Percentiles rank a stretch among this genome's conserved stretches.
Evolutionary conservation across 2,329 filamentous ascomycete genomes (phyloP).

Genomic region (Calonectria leucothoes): DNA sequence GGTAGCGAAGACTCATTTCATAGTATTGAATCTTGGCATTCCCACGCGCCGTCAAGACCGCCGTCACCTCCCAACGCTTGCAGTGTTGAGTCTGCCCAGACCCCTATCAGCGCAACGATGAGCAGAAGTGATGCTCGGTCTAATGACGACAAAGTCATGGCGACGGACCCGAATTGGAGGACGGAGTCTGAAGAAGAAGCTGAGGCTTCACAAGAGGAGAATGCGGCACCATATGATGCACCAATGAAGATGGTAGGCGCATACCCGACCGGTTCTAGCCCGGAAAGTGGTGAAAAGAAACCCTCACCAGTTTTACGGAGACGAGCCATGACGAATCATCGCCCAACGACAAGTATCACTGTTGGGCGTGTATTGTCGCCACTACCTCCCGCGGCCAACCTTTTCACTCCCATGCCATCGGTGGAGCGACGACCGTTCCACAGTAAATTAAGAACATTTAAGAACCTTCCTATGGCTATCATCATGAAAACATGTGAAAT

Average conservation of each 20-base stretch:
- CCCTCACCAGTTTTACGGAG: conserved; percentile 13
- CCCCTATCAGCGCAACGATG: background rate
- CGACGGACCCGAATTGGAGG: conserved; percentile 37
- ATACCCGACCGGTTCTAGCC: background rate
- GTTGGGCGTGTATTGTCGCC: conserved; percentile 69
- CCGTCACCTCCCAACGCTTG: conserved; percentile 58
- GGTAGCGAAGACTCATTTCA: conserved; percentile 63
- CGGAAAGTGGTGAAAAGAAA: background rate
- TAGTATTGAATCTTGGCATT: conserved; percentile 64
- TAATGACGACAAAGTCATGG: conserved; percentile 19
- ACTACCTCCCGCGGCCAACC: conserved; percentile 74
- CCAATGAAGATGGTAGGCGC: conserved; percentile 8
- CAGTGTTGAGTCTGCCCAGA: conserved; percentile 34
- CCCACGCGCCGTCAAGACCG: conserved; percentile 47
- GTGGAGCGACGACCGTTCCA: conserved; percentile 40
- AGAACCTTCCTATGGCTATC: conserved; percentile 61
- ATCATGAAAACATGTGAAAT: conserved; percentile 82
- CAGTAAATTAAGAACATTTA: conserved; percentile 38
- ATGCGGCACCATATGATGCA: conserved; percentile 34
- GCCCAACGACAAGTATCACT: conserved; percentile 41
- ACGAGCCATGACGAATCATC: conserved; percentile 32
- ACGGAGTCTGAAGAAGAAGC: conserved; percentile 35
- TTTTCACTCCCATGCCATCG: conserved; percentile 64
- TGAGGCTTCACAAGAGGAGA: conserved; percentile 43
- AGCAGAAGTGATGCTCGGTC: conserved; percentile 10